Conservation (phyloP, 139 green algal species). For the Ulvella scutata region DNA sequence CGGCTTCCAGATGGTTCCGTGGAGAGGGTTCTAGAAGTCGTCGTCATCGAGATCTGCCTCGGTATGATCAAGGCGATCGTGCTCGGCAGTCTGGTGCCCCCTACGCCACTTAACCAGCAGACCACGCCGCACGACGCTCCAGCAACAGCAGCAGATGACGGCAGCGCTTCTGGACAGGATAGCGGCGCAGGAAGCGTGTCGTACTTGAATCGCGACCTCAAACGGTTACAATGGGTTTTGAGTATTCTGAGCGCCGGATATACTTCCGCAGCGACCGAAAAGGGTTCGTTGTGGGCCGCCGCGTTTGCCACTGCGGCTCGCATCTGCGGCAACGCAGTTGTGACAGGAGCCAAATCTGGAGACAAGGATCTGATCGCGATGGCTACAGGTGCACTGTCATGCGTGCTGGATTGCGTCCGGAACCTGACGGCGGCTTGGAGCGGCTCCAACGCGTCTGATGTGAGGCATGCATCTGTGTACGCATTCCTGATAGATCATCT, state of each 20-base stretch:
- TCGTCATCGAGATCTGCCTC: background rate
- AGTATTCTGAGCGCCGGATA: background rate
- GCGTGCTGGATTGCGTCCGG: background rate
- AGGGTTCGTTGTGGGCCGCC: background rate
- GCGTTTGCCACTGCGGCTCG: background rate
- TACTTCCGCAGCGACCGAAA: background rate
- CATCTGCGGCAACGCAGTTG: background rate
- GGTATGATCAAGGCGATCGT: background rate
- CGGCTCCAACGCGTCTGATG: background rate
- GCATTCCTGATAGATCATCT: background rate
- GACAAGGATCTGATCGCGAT: background rate
- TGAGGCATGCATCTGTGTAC: background rate
- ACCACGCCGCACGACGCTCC: too few species aligned
- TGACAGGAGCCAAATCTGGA: background rate
- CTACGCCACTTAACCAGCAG: too few species aligned
- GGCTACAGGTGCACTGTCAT: background rate
- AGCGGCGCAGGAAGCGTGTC: background rate
- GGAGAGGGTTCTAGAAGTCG: background rate
- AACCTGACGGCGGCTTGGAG: background rate
- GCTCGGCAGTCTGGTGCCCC: background rate
- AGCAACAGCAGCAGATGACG: background rate
- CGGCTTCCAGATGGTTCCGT: background rate
- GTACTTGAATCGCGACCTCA: background rate
- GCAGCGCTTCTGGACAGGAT: background rate
- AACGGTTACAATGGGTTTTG: background rate